Percentiles rank a stretch among this genome's conserved stretches.
These are phyloP conservation scores for Setaria viridis DNA, from an alignment of 202 grass and related monocot species.

Conservation along the genomic window DNA sequence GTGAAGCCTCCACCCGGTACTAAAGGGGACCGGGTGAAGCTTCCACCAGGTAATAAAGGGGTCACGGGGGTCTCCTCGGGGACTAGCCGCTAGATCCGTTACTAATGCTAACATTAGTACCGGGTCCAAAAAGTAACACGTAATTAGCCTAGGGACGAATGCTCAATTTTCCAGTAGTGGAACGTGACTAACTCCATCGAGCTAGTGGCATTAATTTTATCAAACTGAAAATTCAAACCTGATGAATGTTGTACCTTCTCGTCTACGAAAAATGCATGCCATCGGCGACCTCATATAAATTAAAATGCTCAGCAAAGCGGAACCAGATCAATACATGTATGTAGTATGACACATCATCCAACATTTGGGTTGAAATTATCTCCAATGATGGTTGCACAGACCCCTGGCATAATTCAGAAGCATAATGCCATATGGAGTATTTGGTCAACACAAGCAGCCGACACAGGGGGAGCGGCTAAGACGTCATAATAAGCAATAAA, in stretches of 20 bases:
- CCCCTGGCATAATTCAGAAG: constrained; percentile 19
- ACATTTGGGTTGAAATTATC: constrained; percentile 26
- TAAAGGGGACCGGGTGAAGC: too few species aligned
- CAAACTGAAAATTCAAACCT: neutral
- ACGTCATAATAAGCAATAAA: neutral
- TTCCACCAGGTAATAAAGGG: too few species aligned
- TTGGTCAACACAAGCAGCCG: constrained; percentile 45
- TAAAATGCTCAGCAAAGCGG: neutral
- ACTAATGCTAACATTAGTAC: too few species aligned
- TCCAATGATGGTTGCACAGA: constrained; percentile 15
- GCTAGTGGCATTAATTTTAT: neutral
- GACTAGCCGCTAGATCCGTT: too few species aligned
- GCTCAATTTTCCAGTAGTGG: too few species aligned
- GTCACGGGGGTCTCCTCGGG: too few species aligned
- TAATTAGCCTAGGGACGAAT: too few species aligned
- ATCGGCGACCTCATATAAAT: neutral
- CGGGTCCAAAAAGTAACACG: too few species aligned
- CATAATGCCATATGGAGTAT: neutral
- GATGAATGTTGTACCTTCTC: neutral
- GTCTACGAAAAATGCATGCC: neutral
- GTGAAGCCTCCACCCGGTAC: too few species aligned
- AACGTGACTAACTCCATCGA: neutral
- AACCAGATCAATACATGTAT: neutral
- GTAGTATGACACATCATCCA: constrained; percentile 36
- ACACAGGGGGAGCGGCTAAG: constrained; percentile 25